These are phyloP conservation scores for Leccinellum albellum DNA, from an alignment of 768 basidiomycete species.

Conservation along the genomic window DNA sequence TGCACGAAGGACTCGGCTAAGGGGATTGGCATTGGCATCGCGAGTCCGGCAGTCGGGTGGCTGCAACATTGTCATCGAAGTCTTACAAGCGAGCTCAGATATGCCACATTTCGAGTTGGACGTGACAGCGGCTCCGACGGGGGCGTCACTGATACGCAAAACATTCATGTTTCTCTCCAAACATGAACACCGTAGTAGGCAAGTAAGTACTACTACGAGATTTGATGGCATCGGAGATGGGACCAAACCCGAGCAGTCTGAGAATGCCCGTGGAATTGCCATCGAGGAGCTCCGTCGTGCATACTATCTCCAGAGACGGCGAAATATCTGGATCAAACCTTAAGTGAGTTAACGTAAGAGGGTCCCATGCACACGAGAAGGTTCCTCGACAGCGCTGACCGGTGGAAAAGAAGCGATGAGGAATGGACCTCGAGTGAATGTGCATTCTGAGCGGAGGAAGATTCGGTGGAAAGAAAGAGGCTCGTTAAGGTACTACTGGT, in stretches of 20 bases:
- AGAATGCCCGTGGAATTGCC: conserved; percentile 3
- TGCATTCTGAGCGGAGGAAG: neutral
- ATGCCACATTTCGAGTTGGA: conserved; percentile 10
- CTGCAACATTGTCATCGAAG: conserved; percentile 6
- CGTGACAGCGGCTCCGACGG: neutral
- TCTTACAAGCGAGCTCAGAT: conserved; percentile 7
- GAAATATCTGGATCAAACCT: conserved; percentile 11
- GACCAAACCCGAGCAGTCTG: conserved; percentile 8
- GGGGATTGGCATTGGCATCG: conserved; percentile 2
- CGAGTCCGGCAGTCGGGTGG: neutral
- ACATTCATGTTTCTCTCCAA: neutral
- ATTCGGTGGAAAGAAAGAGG: neutral
- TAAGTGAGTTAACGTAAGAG: conserved; percentile 14
- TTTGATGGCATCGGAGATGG: conserved; percentile 19
- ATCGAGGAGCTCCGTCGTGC: conserved; percentile 8
- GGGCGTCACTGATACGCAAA: neutral
- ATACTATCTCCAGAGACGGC: conserved; percentile 1
- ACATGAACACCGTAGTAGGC: neutral
- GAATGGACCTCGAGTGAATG: neutral
- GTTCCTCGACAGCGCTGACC: neutral
- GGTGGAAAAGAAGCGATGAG: conserved; percentile 6
- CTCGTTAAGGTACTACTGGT: neutral
- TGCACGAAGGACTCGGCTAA: neutral
- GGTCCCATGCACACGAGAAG: conserved; percentile 3
- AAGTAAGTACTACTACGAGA: neutral